phyloP scores from a whole-genome alignment of 441 rosid genomes.

The Corymbia calophylla region DNA sequence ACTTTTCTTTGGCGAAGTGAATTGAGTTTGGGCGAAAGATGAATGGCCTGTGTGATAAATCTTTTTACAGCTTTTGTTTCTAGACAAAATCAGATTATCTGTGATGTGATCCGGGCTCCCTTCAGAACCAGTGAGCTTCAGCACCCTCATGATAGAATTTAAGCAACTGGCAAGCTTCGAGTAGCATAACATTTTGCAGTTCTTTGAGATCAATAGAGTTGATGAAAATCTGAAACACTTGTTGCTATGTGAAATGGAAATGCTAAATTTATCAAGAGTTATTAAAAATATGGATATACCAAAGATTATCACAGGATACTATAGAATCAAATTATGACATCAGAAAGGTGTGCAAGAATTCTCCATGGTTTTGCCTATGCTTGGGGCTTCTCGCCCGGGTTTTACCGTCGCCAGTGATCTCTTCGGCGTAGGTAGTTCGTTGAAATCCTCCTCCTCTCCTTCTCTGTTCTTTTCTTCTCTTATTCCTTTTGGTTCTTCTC shows the following conservation, averaged over 20 bases:
- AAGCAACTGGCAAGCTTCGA: background rate
- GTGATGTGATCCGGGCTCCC: background rate
- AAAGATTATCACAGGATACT: background rate
- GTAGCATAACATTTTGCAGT: background rate
- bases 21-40: background rate
- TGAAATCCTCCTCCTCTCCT: background rate
- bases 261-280: too few relatives aligned
- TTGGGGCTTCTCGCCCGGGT: background rate
- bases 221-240: too few relatives aligned
- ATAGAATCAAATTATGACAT: background rate
- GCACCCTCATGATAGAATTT: background rate
- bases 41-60: background rate
- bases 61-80: background rate
- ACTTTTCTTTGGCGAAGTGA: background rate
- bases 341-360: background rate
- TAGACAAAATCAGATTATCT: background rate
- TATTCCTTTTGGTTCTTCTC: background rate
- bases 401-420: background rate
- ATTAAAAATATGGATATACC: background rate
- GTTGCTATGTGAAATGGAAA: too few relatives aligned
- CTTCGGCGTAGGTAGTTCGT: background rate
- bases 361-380: background rate
- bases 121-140: background rate
- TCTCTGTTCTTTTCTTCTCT: background rate
- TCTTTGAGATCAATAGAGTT: too few relatives aligned